A percentile compares a stretch with the other conserved stretches of the same genome.
phyloP scores from a whole-genome alignment of 306 rosid genomes.

The Comarum palustre region DNA sequence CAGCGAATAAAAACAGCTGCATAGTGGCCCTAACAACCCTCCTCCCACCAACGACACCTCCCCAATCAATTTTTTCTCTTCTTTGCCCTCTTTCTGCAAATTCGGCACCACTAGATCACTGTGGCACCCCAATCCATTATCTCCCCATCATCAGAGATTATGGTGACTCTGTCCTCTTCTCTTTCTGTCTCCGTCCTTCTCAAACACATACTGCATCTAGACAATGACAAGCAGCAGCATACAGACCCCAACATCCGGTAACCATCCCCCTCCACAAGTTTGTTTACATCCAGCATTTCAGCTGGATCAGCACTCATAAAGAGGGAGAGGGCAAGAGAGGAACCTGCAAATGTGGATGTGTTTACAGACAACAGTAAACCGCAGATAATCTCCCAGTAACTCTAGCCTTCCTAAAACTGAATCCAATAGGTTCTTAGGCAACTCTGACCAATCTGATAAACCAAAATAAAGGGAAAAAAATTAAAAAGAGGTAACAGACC shows the following conservation, averaged over 20 bases:
- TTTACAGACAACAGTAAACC: neutral
- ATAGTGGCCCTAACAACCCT: neutral
- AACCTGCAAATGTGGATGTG: too few relatives aligned
- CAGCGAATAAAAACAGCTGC: neutral
- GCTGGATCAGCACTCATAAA: too few relatives aligned
- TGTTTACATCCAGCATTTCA: too few relatives aligned
- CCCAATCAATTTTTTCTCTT: neutral
- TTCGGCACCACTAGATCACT: neutral
- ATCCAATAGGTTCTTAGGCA: neutral
- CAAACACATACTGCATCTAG: neutral
- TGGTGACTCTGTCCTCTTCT: neutral
- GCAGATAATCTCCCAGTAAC: neutral
- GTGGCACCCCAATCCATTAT: neutral
- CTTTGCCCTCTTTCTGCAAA: neutral
- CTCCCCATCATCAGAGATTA: neutral
- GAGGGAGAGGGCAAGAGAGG: too few relatives aligned
- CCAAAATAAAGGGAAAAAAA: too few relatives aligned
- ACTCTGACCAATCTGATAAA: slow-evolving; percentile 3
- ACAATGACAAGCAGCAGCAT: neutral
- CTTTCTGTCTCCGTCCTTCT: neutral
- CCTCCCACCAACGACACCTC: neutral
- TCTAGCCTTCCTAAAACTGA: neutral
- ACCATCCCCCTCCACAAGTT: too few relatives aligned
- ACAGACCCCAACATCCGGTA: neutral
- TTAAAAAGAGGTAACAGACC: neutral